Evolutionary conservation across 176 grass and related monocot species (phyloP).

Genomic region (Carex myosuroides): DNA sequence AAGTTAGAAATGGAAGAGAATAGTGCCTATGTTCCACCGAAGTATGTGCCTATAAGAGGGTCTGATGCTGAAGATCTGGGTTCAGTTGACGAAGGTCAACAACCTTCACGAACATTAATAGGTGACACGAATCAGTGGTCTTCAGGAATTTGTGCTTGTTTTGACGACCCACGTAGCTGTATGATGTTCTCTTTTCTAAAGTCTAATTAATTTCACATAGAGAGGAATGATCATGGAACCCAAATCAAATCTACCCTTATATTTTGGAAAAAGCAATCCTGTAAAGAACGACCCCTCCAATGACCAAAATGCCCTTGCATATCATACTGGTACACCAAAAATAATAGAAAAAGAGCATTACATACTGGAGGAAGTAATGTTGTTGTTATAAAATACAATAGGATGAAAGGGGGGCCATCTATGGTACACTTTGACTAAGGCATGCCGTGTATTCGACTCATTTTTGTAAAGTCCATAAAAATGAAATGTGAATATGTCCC

Average conservation of each 20-base stretch:
- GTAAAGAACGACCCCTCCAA: neutral
- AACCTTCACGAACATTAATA: constrained; percentile 21
- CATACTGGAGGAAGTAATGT: neutral
- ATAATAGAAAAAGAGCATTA: neutral
- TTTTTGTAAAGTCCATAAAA: neutral
- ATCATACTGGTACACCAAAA: neutral
- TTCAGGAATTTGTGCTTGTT: constrained; percentile 98
- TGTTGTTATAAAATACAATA: neutral
- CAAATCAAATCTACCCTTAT: neutral
- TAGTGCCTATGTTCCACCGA: constrained; percentile 64
- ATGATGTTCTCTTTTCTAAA: constrained; percentile 61
- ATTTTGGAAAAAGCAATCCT: neutral
- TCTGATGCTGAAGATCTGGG: constrained; percentile 39
- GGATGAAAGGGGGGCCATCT: neutral
- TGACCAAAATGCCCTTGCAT: neutral
- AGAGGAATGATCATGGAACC: neutral
- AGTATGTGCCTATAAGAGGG: constrained; percentile 56
- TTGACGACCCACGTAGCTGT: constrained; percentile 85
- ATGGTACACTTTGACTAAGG: neutral
- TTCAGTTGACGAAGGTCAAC: constrained; percentile 27
- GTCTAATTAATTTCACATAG: neutral
- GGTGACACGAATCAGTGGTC: constrained; percentile 65
- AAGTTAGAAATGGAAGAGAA: constrained; percentile 52
- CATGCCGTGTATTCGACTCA: neutral
- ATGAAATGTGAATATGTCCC: neutral